These are phyloP conservation scores for Saccharomyces kudriavzevii DNA, from an alignment of 805 yeast species.

Conservation along the genomic window DNA sequence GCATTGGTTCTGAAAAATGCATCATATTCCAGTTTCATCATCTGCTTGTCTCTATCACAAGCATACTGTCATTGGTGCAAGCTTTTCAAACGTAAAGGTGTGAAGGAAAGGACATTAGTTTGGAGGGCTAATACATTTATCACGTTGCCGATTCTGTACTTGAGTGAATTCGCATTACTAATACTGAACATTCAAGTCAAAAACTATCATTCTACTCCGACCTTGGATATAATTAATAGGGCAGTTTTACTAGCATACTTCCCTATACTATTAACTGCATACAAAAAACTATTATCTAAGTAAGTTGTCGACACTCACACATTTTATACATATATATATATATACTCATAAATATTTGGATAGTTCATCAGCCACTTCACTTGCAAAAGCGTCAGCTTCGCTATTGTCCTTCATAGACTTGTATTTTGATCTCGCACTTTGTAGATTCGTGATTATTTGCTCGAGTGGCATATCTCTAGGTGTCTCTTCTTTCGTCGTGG, in stretches of 20 bases:
- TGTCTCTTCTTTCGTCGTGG: neutral
- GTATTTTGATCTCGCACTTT: conserved; percentile 15
- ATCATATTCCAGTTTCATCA: conserved; percentile 26
- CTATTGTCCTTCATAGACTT: conserved; percentile 4
- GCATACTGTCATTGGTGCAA: conserved; percentile 23
- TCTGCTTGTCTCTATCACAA: conserved; percentile 21
- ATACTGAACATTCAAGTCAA: conserved; percentile 22
- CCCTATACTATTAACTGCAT: conserved; percentile 22
- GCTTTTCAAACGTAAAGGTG: conserved; percentile 17
- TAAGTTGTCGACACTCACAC: neutral
- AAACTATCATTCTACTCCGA: conserved; percentile 19
- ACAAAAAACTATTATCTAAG: conserved; percentile 13
- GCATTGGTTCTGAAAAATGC: conserved; percentile 24
- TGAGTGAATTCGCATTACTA: conserved; percentile 27
- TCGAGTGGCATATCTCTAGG: conserved; percentile 2
- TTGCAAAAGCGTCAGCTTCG: conserved; percentile 17
- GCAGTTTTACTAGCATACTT: conserved; percentile 19
- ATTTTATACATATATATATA: neutral
- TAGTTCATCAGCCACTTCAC: conserved; percentile 20
- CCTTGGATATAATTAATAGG: conserved; percentile 20
- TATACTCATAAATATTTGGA: conserved; percentile 4
- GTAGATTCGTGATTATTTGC: conserved; percentile 10
- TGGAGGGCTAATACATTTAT: conserved; percentile 18
- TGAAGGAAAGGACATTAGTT: conserved; percentile 3
- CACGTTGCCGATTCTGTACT: conserved; percentile 20